These are phyloP conservation scores for Geotrichum phurueaensis DNA, from an alignment of 1,139 yeast genomes.

Conservation along the genomic window DNA sequence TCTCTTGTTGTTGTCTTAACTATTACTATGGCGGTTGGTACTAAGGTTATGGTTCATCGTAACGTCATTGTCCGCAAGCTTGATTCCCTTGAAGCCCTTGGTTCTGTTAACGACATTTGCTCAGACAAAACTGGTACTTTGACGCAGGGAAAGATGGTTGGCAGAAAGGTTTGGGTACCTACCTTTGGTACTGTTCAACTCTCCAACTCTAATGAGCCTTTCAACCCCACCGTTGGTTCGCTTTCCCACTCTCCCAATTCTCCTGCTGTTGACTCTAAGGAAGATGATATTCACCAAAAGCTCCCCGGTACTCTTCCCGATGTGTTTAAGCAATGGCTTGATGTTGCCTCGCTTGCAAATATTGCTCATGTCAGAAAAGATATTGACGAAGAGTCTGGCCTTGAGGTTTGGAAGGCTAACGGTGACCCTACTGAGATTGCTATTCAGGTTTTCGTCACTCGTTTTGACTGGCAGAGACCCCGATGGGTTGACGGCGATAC, in stretches of 20 bases:
- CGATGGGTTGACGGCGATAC: constrained; percentile 37
- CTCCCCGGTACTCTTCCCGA: constrained; percentile 21
- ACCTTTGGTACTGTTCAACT: constrained; percentile 60
- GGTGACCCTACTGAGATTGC: constrained; percentile 88
- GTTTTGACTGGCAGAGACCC: constrained; percentile 49
- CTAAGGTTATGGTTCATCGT: constrained; percentile 67
- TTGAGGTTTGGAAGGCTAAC: constrained; percentile 58
- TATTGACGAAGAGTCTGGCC: constrained; percentile 32
- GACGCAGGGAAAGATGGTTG: constrained; percentile 76
- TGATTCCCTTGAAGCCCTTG: constrained; percentile 65
- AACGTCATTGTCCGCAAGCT: constrained; percentile 72
- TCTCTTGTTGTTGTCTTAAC: constrained; percentile 75
- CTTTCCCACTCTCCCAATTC: constrained; percentile 37
- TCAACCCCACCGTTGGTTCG: constrained; percentile 64
- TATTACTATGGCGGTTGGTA: constrained; percentile 82
- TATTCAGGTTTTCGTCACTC: constrained; percentile 62
- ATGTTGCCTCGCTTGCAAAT: constrained; percentile 65
- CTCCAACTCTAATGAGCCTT: constrained; percentile 58
- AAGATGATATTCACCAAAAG: constrained; percentile 16
- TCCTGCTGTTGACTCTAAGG: constrained; percentile 39
- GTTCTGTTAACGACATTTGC: constrained; percentile 75
- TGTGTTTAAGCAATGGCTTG: constrained; percentile 42
- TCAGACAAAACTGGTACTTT: constrained; percentile 81
- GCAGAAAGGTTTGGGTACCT: constrained; percentile 73
- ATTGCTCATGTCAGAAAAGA: constrained; percentile 54